These are phyloP conservation scores for Dothiorella sarmentorum DNA, from an alignment of 2,329 filamentous ascomycete genomes.

Conservation along the genomic window DNA sequence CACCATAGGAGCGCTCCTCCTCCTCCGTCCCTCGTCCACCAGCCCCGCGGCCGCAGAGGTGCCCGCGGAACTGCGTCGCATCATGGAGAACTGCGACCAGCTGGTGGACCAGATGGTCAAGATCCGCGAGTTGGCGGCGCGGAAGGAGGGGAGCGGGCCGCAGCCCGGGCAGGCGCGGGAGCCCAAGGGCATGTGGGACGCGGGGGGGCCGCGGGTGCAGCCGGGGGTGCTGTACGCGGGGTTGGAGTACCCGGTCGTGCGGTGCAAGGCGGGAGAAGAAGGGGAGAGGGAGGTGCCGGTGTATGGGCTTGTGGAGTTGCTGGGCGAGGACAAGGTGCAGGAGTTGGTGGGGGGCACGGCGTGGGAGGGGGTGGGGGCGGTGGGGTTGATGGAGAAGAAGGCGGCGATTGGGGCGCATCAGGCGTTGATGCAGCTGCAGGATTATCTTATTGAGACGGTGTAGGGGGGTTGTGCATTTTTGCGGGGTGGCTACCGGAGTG, in stretches of 20 bases:
- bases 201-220: conserved; percentile 22
- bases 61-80: not conserved
- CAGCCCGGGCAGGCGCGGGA: conserved; percentile 19
- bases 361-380: conserved; percentile 26
- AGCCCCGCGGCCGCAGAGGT: not conserved
- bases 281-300: conserved; percentile 30
- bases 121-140: not conserved
- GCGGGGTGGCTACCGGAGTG: not conserved
- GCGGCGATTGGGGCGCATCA: not conserved
- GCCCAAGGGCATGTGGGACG: not conserved
- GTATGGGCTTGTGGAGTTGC: conserved; percentile 34
- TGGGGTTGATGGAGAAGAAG: conserved; percentile 20
- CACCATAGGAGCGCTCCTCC: conserved; percentile 5
- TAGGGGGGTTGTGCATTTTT: not conserved
- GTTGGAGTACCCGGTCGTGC: conserved; percentile 30
- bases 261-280: conserved; percentile 12
- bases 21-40: not conserved
- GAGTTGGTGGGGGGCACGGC: conserved; percentile 26
- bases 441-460: not conserved
- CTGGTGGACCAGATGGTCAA: not conserved
- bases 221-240: conserved; percentile 29
- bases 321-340: conserved; percentile 29
- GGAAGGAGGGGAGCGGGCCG: conserved; percentile 22
- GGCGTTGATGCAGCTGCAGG: conserved; percentile 10
- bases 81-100: not conserved